Evolutionary conservation across 2,329 filamentous ascomycete species (phyloP).

Genomic region (Colletotrichum lupini): DNA sequence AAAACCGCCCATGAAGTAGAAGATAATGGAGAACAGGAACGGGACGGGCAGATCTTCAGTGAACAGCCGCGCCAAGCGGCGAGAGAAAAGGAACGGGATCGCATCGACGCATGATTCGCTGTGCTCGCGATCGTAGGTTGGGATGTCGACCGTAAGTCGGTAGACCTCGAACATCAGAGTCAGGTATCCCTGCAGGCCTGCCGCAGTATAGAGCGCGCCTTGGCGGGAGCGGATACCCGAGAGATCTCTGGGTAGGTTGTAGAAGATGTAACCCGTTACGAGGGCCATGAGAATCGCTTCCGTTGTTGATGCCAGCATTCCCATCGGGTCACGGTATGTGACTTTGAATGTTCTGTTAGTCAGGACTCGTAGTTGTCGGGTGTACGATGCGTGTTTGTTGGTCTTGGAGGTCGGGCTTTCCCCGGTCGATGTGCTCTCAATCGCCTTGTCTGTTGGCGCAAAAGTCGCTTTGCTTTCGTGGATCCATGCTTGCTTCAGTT

Average conservation of each 20-base stretch:
- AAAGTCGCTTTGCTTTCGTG: slow-evolving; percentile 39
- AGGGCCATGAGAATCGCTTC: slow-evolving; percentile 79
- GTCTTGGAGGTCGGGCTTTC: slow-evolving; percentile 33
- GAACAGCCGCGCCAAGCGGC: slow-evolving; percentile 74
- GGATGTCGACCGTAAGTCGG: slow-evolving; percentile 79
- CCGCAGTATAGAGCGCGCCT: slow-evolving; percentile 77
- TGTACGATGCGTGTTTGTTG: slow-evolving; percentile 64
- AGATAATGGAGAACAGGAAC: slow-evolving; percentile 75
- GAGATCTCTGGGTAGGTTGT: slow-evolving; percentile 71
- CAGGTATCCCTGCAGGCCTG: slow-evolving; percentile 80
- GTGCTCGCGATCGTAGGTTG: slow-evolving; percentile 79
- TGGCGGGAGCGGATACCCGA: slow-evolving; percentile 79
- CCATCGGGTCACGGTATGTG: slow-evolving; percentile 81
- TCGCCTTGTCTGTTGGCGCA: slow-evolving; percentile 34
- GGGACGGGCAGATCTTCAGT: slow-evolving; percentile 81
- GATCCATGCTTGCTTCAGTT: slow-evolving; percentile 70
- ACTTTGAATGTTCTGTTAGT: slow-evolving; percentile 77
- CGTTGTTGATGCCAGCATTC: slow-evolving; percentile 75
- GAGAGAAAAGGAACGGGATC: slow-evolving; percentile 75
- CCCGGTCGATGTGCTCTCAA: slow-evolving; percentile 24
- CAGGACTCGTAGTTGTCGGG: slow-evolving; percentile 72
- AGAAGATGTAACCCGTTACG: slow-evolving; percentile 80
- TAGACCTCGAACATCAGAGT: slow-evolving; percentile 82
- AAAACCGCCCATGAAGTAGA: slow-evolving; percentile 84
- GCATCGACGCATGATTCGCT: slow-evolving; percentile 79